Conservation (phyloP, 1,139 yeast species). For the Diutina catenulata region DNA sequence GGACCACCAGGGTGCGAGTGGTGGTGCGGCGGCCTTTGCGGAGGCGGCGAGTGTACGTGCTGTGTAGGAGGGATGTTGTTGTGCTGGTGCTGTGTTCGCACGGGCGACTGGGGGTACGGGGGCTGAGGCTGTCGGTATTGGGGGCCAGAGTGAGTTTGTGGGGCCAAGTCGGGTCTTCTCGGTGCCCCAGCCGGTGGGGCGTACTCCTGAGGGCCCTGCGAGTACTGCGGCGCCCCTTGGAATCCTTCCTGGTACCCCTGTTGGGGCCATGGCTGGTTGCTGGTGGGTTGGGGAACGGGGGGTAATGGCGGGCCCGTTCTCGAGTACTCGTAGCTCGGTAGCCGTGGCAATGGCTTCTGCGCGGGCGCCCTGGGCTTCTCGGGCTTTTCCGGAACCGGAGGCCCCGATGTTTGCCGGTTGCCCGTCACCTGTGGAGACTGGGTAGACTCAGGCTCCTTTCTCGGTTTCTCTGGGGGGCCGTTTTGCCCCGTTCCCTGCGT, state of each 20-base stretch:
- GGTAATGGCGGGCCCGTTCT: background rate
- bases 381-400: slow-evolving; percentile 10
- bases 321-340: background rate
- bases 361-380: background rate
- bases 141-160: too few species aligned
- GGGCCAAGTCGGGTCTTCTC: too few species aligned
- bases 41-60: background rate
- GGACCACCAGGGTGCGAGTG: background rate
- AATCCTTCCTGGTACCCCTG: too few species aligned
- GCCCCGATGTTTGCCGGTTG: slow-evolving; percentile 7
- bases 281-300: too few species aligned
- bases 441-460: background rate
- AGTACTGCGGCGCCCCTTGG: too few species aligned
- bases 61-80: background rate
- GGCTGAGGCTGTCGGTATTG: background rate
- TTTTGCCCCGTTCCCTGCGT: too few species aligned
- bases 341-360: background rate
- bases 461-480: background rate
- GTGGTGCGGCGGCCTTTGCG: background rate
- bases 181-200: background rate
- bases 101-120: background rate
- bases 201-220: too few species aligned
- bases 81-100: background rate
- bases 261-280: too few species aligned
- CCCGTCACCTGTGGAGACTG: background rate